Base-by-base conservation (phyloP, 2,329 filamentous ascomycete species). In the Exophiala sp. region DNA sequence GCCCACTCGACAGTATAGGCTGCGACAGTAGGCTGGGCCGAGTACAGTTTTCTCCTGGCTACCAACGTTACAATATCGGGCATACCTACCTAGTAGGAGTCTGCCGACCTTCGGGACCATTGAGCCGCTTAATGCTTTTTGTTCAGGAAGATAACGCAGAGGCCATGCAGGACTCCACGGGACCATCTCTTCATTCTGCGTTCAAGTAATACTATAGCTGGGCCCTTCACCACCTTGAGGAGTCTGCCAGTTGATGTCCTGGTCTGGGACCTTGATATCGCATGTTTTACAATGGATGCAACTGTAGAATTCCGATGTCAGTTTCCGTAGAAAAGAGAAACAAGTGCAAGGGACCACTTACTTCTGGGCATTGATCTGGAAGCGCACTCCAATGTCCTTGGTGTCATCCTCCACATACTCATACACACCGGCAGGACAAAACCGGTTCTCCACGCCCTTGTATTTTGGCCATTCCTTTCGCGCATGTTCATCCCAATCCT, bases 271-370 rank as follows among this genome's bases (percentile, higher is more conserved):
- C 74, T 98, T 98, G 73, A 98, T 98, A 69, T 98, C 93, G 68
- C 93, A 98, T 11, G 93, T 98, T 79, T 98, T 98, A 78, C 93
- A 98, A 72, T 98, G 93, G 58, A 98, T 95, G 68, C 93, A 98
- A 72, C 90, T 95, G 63, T 43, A 18, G 4, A 14, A 29, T 8
- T 38, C 4, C 11, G 4, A 16, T 14, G 53, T 50, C 16, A 57
- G 57, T 19, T 2, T 9, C 24, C 27, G 41, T 18, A 24, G 13
- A 23, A 18, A 11, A 34, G 16, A 19, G 22, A 38, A 9, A 16
- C 9, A 14, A 29, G 16, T n/a, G 2, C 3, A 46, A 39, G n/a
- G n/a, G n/a, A 14, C 27, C 21, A 82, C 88, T 81, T 76, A 95
- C 88, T 96, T 97, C 69, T 97, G 91, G 42, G 90, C 74, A 65